A percentile compares a stretch with the other conserved stretches of the same genome.
These are phyloP conservation scores for Mitragyna speciosa DNA, from an alignment of 257 asterid genomes.

Conservation along the genomic window DNA sequence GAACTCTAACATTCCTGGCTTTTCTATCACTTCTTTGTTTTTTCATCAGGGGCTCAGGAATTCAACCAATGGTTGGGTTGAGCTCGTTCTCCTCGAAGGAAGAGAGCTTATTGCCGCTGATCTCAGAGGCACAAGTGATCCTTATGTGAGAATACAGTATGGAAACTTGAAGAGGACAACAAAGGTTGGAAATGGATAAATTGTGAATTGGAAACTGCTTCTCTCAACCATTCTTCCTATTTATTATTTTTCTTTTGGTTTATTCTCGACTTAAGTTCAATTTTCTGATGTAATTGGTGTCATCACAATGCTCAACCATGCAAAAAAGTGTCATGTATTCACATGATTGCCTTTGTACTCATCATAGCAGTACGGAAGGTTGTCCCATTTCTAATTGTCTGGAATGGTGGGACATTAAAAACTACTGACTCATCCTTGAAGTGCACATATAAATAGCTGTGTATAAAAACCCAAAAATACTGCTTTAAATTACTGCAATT, in stretches of 20 bases:
- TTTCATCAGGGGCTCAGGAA: slow-evolving; percentile 48
- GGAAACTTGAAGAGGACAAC: slow-evolving; percentile 86
- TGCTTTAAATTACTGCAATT: background rate
- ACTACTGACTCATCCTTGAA: background rate
- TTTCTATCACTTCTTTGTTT: background rate
- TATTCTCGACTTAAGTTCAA: background rate
- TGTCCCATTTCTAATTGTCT: background rate
- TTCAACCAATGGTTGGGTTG: slow-evolving; percentile 71
- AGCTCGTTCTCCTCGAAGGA: slow-evolving; percentile 83
- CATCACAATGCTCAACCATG: no score
- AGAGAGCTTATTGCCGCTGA: slow-evolving; percentile 96
- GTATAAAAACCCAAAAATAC: background rate
- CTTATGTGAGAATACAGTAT: slow-evolving; percentile 85
- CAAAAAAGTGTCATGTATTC: background rate
- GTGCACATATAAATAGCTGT: background rate
- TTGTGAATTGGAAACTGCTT: background rate
- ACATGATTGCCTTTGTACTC: background rate
- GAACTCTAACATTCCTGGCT: background rate
- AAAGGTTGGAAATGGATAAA: slow-evolving; percentile 50
- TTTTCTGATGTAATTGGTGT: background rate
- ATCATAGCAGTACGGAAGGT: background rate
- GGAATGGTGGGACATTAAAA: background rate
- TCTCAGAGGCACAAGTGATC: slow-evolving; percentile 97
- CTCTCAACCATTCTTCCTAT: no score
- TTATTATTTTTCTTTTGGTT: background rate